Conservation (phyloP, 2,329 filamentous ascomycete genomes). For the Colletotrichum paranaense region DNA sequence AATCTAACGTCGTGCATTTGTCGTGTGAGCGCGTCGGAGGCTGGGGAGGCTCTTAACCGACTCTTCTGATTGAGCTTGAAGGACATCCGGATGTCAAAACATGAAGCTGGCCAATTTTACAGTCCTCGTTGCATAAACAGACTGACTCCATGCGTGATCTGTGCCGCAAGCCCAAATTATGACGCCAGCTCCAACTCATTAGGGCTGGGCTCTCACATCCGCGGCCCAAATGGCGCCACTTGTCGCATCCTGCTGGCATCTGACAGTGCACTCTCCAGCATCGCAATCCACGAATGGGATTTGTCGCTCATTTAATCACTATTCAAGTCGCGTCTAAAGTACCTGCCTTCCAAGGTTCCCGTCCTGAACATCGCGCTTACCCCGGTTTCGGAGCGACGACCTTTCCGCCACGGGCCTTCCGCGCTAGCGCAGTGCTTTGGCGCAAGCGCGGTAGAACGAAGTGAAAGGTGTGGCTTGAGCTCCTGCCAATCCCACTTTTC, state of each 20-base stretch:
- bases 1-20: conserved; percentile 28
- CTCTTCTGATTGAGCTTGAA: background rate
- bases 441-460: conserved; percentile 14
- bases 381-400: background rate
- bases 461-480: conserved; percentile 14
- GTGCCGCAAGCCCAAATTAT: conserved; percentile 12
- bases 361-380: conserved; percentile 23
- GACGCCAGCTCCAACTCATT: conserved; percentile 5
- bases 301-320: background rate
- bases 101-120: background rate
- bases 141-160: background rate
- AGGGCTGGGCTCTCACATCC: conserved; percentile 26
- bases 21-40: conserved; percentile 30
- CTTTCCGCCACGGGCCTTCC: background rate
- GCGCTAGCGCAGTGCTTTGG: conserved; percentile 1
- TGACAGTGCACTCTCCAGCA: background rate
- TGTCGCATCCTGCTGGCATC: conserved; percentile 6
- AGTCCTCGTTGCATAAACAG: background rate
- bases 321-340: background rate
- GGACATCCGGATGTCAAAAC: background rate
- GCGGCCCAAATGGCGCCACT: conserved; percentile 21
- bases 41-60: conserved; percentile 14
- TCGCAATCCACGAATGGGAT: background rate
- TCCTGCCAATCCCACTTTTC: background rate
- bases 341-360: background rate